Evolutionary conservation across 768 basidiomycete species (phyloP), one percentile per base, ranked within the genome.

Genomic region (Lentinula aciculospora): DNA sequence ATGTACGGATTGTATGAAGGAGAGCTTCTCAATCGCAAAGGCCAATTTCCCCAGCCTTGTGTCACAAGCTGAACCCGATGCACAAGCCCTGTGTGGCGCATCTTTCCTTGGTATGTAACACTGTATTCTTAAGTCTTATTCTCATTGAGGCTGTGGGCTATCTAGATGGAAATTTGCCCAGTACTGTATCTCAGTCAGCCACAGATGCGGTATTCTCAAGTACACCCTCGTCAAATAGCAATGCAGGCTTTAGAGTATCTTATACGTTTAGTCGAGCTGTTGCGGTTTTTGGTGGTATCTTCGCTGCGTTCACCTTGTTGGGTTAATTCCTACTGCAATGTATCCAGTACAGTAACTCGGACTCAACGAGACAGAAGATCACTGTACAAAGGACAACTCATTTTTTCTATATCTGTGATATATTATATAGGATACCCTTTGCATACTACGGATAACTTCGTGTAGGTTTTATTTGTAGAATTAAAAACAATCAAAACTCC

Each of bases 1-100:
- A 8, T 81, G 80, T 65, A 76, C 77, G 32, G 66, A 70, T 53
- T 81, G 80, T 63, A 69, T 73, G 55, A 76, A 81, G 67, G 75
- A 74, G n/a, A 73, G 71, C 19, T 77, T 75, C 61, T 70, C 65
- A 7, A 64, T 80, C 23, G 63, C 67, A 15, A 57, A 64, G 12
- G 54, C 69, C 13, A 56, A 66, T 13, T 71, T 73, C 49, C 75
- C 79, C 2, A 62, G 65, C 15, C 60, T 74, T 21, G 60, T 73
- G 29, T 51, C 63, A 21, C 47, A 62, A 21, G 63, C 71, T 0
- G 59, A 72, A n/a, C 25, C 63, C 8, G 12, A 56, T 4, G 0
- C 70, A 10, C 64, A 47, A 23, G 61, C 64, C 28, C 60, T 67
- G 12, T 82, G 81, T 62, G 80, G 80, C 5, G 63, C 75, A 29